A percentile compares a stretch with the other conserved stretches of the same genome.
Evolutionary conservation across 805 yeast genomes (phyloP).

Genomic region (Candida sonorensis): DNA sequence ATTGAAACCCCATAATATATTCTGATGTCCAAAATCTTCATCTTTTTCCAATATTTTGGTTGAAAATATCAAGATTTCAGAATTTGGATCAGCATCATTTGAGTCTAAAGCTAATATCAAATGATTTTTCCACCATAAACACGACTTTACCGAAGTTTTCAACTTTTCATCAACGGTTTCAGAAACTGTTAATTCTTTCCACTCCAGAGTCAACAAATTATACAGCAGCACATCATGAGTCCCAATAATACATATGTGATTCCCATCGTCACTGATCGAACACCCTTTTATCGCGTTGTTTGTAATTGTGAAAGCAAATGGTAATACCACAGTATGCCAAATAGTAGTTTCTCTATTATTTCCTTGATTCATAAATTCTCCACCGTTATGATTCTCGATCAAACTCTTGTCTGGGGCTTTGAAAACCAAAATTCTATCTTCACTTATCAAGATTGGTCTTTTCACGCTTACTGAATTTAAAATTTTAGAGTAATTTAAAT

Average conservation of each 20-base stretch:
- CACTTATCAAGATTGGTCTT: conserved; percentile 36
- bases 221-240: conserved; percentile 38
- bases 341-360: conserved; percentile 32
- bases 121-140: conserved; percentile 32
- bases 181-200: conserved; percentile 37
- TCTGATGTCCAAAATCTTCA: conserved; percentile 20
- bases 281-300: conserved; percentile 37
- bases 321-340: conserved; percentile 42
- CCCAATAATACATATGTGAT: conserved; percentile 44
- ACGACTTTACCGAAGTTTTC: conserved; percentile 25
- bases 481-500: conserved; percentile 18
- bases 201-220: conserved; percentile 31
- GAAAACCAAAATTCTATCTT: conserved; percentile 35
- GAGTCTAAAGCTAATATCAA: conserved; percentile 25
- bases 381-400: too few species aligned
- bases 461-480: conserved; percentile 19
- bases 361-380: too few species aligned
- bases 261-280: conserved; percentile 41
- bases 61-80: conserved; percentile 26
- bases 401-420: conserved; percentile 39
- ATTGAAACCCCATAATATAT: conserved; percentile 29
- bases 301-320: conserved; percentile 36
- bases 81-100: conserved; percentile 16
- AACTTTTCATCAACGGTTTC: conserved; percentile 21
- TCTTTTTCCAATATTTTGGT: conserved; percentile 16